phyloP scores from a whole-genome alignment of 495 filamentous ascomycete species.

The Aspergillus wentii region DNA sequence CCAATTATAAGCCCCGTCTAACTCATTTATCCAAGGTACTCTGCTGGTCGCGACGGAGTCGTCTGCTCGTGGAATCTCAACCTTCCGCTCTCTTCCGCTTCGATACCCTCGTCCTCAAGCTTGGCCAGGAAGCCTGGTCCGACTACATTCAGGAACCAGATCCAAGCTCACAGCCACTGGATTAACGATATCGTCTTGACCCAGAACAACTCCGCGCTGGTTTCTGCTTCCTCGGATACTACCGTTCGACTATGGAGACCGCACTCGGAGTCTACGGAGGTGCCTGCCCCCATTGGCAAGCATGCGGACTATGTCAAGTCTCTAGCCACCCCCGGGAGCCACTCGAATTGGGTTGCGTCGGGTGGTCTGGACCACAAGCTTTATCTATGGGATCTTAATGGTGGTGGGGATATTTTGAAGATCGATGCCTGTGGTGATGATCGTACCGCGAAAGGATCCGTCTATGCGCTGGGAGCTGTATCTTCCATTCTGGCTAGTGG shows the following conservation, averaged over 20 bases:
- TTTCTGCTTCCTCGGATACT: slow-evolving; percentile 93
- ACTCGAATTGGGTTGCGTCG: slow-evolving; percentile 89
- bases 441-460: slow-evolving; percentile 81
- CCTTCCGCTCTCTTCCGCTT: slow-evolving; percentile 33
- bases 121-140: slow-evolving; percentile 21
- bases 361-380: slow-evolving; percentile 92
- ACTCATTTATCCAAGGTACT: slow-evolving; percentile 75
- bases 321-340: slow-evolving; percentile 67
- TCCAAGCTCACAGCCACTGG: slow-evolving; percentile 98
- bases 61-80: slow-evolving; percentile 94
- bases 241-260: slow-evolving; percentile 95
- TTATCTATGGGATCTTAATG: slow-evolving; percentile 86
- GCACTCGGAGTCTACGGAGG: slow-evolving; percentile 58
- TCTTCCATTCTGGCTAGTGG: slow-evolving; percentile 81
- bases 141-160: slow-evolving; percentile 79
- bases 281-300: slow-evolving; percentile 79
- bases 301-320: slow-evolving; percentile 97
- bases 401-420: slow-evolving; percentile 74
- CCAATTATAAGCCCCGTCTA: slow-evolving; percentile 14
- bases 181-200: slow-evolving; percentile 93
- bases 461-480: slow-evolving; percentile 81
- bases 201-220: slow-evolving; percentile 74
- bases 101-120: slow-evolving; percentile 29
- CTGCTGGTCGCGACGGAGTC: slow-evolving; percentile 90
- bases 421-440: slow-evolving; percentile 81